phyloP scores from a whole-genome alignment of 345 rosid species.

The Boechera stricta region DNA sequence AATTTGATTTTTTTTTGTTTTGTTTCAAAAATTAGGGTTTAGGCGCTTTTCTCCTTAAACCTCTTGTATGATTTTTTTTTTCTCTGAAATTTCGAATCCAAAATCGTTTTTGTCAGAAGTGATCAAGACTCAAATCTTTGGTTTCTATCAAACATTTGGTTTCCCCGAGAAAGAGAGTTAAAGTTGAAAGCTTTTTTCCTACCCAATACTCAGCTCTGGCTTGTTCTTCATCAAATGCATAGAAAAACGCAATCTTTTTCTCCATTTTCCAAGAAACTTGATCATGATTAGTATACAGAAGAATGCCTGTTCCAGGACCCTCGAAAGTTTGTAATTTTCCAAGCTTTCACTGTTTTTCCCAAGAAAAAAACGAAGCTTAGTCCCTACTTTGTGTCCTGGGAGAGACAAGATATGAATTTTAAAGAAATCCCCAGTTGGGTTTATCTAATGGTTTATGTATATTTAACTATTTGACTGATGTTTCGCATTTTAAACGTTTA shows the following conservation, averaged over 20 bases:
- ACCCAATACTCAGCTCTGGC: constrained; percentile 33
- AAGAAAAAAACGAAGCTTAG: background rate
- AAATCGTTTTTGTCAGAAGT: background rate
- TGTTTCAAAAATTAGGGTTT: background rate
- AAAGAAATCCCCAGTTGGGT: background rate
- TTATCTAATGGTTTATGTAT: background rate
- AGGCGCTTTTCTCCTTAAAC: background rate
- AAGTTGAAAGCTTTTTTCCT: constrained; percentile 30
- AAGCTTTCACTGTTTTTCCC: constrained; percentile 8
- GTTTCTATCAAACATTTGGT: constrained; percentile 12
- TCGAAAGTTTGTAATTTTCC: background rate
- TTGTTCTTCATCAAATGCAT: constrained; percentile 14
- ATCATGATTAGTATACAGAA: constrained; percentile 16
- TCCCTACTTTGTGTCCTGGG: background rate
- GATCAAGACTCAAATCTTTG: background rate
- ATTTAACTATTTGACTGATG: constrained; percentile 5
- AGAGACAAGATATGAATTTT: background rate
- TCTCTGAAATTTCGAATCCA: background rate
- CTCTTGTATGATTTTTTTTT: background rate
- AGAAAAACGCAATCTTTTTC: constrained; percentile 23
- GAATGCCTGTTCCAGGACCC: constrained; percentile 9
- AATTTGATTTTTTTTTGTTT: background rate
- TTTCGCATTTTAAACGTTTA: background rate
- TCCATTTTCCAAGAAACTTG: constrained; percentile 12
- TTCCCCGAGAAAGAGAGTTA: constrained; percentile 30